Conservation (phyloP, 1,284 basidiomycete genomes). For the Bondarzewia mesenterica region DNA sequence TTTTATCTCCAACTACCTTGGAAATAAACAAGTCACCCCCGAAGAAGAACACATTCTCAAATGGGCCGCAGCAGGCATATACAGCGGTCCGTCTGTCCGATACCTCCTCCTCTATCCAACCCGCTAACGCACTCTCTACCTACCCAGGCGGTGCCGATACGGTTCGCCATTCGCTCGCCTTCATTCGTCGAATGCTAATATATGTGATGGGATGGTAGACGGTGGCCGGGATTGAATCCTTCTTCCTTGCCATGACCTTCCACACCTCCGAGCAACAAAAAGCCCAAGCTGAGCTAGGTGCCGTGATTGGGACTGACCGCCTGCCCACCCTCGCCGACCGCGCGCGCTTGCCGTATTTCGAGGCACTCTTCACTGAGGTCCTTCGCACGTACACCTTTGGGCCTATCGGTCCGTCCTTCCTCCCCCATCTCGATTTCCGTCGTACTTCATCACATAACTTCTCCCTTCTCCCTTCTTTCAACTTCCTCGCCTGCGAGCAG, state of each 20-base stretch:
- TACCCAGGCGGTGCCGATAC: conserved; percentile 36
- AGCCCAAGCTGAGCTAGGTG: conserved; percentile 21
- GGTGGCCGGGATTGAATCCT: conserved; percentile 22
- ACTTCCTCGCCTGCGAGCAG: no score
- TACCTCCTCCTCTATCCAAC: conserved; percentile 14
- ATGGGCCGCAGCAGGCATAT: conserved; percentile 21
- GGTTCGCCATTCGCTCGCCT: background rate
- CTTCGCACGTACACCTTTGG: conserved; percentile 12
- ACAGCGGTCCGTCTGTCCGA: background rate
- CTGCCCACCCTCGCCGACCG: conserved; percentile 17
- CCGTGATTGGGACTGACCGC: conserved; percentile 17
- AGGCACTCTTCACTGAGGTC: conserved; percentile 14
- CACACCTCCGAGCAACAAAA: conserved; percentile 19
- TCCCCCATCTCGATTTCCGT: no score
- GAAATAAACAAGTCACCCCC: conserved; percentile 13
- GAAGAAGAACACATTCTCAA: conserved; percentile 18
- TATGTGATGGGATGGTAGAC: conserved; percentile 5
- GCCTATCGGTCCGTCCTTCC: background rate
- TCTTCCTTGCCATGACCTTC: conserved; percentile 18
- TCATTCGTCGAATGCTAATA: background rate
- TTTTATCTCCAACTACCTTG: conserved; percentile 19
- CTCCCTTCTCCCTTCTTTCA: no score
- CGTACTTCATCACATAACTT: no score
- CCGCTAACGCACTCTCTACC: background rate
- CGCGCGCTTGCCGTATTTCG: conserved; percentile 15